Base-by-base conservation (phyloP, 2,329 filamentous ascomycete genomes). In the Canariomyces notabilis region DNA sequence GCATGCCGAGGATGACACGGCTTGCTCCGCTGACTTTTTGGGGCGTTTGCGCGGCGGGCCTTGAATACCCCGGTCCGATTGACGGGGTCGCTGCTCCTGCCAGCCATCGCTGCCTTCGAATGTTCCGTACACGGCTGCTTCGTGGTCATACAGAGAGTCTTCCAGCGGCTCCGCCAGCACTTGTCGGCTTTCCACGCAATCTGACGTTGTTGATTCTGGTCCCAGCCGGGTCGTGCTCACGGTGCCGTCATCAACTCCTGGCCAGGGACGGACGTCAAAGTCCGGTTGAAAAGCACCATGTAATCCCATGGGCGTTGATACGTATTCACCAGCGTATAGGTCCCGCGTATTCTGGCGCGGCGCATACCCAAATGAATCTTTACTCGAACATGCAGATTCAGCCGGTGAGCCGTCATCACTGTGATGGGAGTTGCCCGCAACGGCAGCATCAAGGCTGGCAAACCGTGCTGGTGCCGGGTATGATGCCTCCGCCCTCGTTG, bases 381-480 rank as follows among this genome's bases (percentile, higher is more conserved):
- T 22, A 37, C 21, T 46, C 16, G 49, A 37, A 12, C 26, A 31
- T n/a, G 43, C 22, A 21, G 45, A 46, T 19, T 46, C 29, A 12
- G 35, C 39, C 15, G 46, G 46, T 8, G 49, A 46, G 43, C 23
- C 26, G 16, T 41, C 16, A 33, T 32, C 44, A 37, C 39, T 45
- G 32, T 49, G 45, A 2, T 26, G 37, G 14, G 42, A 34, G 16
- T 11, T 15, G 21, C 8, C 37, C 16, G 33, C 36, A 14, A 26
- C 15, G 11, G 32, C 20, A 15, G 19, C 22, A 15, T 15, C n/a
- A 11, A 33, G 12, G n/a, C 14, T 35, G 39, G 39, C 14, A 19
- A 14, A n/a, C 16, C 21, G n/a, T 31, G 33, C 23, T n/a, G 36
- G 15, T 8, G 34, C 9, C n/a, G 42, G n/a, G 21, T 37, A 47